These are phyloP conservation scores for Voacanga thouarsii DNA, from an alignment of 257 asterid species.

Conservation along the genomic window DNA sequence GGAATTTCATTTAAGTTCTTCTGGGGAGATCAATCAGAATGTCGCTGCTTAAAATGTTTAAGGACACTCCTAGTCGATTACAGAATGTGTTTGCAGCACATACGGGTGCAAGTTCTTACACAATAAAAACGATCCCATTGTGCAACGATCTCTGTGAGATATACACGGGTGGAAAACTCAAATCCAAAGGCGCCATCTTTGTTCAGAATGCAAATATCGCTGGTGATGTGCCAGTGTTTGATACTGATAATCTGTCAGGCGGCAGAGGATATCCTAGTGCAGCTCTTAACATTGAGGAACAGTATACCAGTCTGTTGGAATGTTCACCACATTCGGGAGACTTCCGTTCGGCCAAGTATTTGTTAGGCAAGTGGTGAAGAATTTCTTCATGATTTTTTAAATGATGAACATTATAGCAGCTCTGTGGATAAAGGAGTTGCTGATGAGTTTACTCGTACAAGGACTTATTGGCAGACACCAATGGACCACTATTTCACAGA, in stretches of 20 bases:
- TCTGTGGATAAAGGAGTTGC: slow-evolving; percentile 15
- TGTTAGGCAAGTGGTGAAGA: slow-evolving; percentile 19
- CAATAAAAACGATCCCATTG: slow-evolving; percentile 29
- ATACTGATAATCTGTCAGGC: slow-evolving; percentile 6
- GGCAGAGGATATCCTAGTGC: slow-evolving; percentile 9
- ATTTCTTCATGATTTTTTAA: slow-evolving; percentile 34
- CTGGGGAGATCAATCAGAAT: not conserved
- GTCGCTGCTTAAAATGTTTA: not conserved
- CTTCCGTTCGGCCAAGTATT: slow-evolving; percentile 2
- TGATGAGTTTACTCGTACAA: slow-evolving; percentile 24
- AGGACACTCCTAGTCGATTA: not conserved
- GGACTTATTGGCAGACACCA: slow-evolving; percentile 41
- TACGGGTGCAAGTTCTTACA: slow-evolving; percentile 30
- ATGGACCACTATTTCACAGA: slow-evolving; percentile 29
- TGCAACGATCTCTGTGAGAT: slow-evolving; percentile 28
- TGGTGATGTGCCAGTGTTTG: slow-evolving; percentile 7
- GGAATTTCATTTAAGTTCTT: not conserved
- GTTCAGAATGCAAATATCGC: slow-evolving; percentile 7
- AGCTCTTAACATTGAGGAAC: not conserved
- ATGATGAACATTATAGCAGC: slow-evolving; percentile 25
- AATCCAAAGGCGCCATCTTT: slow-evolving; percentile 16
- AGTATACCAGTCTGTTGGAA: not conserved
- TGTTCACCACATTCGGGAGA: slow-evolving; percentile 12
- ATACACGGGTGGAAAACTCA: slow-evolving; percentile 17
- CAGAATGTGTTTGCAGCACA: slow-evolving; percentile 27